Evolutionary conservation across 805 yeast species (phyloP), one percentile per base, ranked within the genome.

Genomic region (Metschnikowia picachoensis): DNA sequence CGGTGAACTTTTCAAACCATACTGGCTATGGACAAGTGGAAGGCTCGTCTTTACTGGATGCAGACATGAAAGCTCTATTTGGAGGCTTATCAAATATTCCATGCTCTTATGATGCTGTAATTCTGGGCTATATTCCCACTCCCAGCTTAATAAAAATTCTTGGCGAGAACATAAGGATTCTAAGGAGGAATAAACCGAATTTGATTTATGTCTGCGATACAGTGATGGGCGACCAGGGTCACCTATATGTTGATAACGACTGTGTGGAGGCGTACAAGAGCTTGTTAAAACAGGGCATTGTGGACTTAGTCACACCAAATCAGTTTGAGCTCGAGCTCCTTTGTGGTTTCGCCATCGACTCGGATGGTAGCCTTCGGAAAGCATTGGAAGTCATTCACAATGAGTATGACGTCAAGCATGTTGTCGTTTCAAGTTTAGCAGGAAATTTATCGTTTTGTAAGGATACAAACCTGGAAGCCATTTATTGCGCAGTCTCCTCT

Each of bases 1-100:
- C 96, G 1, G 95, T 91, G 16, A 87, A 88, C 59, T 82, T 83
- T 56, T 87, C 96, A 1, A 90, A 92, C 57, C 97, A 92, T 66
- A 92, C 97, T 2, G 98, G 96, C 1, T 89, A 89, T 64, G 86
- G 87, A 0, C 65, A 72, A 8, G 50, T 55, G 36, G 35, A 47
- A 43, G 59, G 59, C 13, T 39, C 48, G 7, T 27, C 51, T 9
- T 30, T 51, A 20, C 27, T 38, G 25, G 46, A 31, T 4, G 10
- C 27, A 2, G 59, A 55, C 20, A 42, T 53, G 49, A 28, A 14
- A 11, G 43, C 44, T 5, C 43, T 55, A 13, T 51, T 53, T 38
- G 37, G 40, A 28, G 58, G 58, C 3, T 44, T 55, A 13, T 16
- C 5, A 20, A 46, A 48, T 27, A 55, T 55, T 7, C 31, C 43